Conservation (phyloP, 1,139 yeast species). For the Zygosaccharomyces pseudobailii region DNA sequence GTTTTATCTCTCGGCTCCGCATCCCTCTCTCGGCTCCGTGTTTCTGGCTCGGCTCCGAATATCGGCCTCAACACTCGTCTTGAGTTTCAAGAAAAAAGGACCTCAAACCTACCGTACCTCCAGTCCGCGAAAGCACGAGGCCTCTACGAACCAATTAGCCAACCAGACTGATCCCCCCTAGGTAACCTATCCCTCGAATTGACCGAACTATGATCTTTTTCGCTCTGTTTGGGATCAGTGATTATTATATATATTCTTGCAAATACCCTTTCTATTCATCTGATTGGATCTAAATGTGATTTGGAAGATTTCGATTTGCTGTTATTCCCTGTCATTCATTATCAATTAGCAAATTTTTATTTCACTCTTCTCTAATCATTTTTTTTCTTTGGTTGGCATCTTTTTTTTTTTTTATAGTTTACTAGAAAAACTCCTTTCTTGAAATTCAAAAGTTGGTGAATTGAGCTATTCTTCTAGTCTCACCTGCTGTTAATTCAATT, state of each 20-base stretch:
- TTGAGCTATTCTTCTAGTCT: neutral
- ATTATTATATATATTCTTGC: neutral
- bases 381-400: neutral
- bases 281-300: neutral
- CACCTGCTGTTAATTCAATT: neutral
- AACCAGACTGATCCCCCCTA: neutral
- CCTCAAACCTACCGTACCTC: neutral
- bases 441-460: neutral
- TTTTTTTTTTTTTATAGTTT: neutral
- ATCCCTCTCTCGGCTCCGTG: conserved; percentile 1
- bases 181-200: neutral
- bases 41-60: conserved; percentile 2
- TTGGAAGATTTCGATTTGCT: neutral
- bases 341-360: neutral
- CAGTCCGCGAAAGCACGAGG: neutral
- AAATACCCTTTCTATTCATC: neutral
- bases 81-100: neutral
- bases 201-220: neutral
- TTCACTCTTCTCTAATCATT: neutral
- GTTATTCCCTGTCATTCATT: neutral
- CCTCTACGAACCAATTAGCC: neutral
- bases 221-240: neutral
- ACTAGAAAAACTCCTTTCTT: neutral
- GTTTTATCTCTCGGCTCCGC: neutral
- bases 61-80: neutral